These are phyloP conservation scores for Stipa capillata DNA, from an alignment of 176 grass and related monocot genomes.

Conservation along the genomic window DNA sequence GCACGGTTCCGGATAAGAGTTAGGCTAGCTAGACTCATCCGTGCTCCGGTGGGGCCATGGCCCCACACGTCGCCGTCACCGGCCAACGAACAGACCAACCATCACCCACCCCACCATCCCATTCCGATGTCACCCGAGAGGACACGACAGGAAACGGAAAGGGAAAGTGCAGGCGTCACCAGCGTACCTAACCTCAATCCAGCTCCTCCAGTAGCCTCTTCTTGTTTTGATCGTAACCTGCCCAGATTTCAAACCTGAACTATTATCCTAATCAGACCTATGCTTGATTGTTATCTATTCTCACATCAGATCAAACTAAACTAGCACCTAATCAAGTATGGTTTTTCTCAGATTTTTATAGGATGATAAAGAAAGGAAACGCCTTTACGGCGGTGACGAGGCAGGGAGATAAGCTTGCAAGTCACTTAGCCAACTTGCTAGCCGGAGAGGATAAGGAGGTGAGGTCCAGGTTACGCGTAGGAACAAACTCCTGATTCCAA, in stretches of 20 bases:
- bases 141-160: neutral
- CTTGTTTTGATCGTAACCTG: neutral
- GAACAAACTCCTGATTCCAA: neutral
- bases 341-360: neutral
- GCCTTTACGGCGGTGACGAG: constrained; percentile 28
- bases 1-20: constrained; percentile 13
- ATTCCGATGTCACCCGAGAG: neutral
- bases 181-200: neutral
- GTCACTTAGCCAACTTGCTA: neutral
- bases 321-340: neutral
- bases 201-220: neutral
- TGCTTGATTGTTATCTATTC: neutral
- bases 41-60: neutral
- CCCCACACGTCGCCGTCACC: neutral
- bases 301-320: neutral
- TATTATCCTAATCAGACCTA: neutral
- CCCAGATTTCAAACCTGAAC: neutral
- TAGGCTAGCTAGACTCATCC: too few relatives aligned
- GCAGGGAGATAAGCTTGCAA: constrained; percentile 28
- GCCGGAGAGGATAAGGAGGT: constrained; percentile 21
- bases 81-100: neutral
- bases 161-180: neutral
- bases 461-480: neutral
- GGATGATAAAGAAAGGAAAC: neutral
- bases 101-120: neutral